A percentile compares a stretch with the other conserved stretches of the same genome.
Conservation (phyloP, 257 asterid genomes). For the Echites panduratus region DNA sequence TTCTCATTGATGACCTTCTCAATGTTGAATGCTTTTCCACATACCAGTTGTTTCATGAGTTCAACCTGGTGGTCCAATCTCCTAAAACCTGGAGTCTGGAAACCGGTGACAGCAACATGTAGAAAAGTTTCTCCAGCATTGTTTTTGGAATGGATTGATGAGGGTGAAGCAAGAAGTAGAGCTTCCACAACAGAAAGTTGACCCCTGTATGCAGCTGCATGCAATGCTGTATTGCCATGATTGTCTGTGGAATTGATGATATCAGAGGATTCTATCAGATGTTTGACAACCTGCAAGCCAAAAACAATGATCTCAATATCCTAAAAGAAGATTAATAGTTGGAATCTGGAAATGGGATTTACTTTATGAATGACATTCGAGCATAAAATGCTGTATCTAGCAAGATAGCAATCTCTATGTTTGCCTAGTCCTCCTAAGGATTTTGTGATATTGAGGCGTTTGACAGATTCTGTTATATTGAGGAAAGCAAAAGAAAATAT, state of each 20-base stretch:
- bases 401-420: not conserved
- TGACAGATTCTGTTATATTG: not conserved
- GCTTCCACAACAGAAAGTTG: conserved; percentile 77
- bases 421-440: not conserved
- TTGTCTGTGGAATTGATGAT: conserved; percentile 59
- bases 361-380: not conserved
- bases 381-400: not conserved
- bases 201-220: conserved; percentile 81
- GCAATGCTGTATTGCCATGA: conserved; percentile 78
- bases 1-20: conserved; percentile 48
- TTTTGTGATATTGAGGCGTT: not conserved
- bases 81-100: conserved; percentile 81
- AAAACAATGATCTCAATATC: not conserved
- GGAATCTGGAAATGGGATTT: too few relatives aligned
- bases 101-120: conserved; percentile 72
- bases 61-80: conserved; percentile 69
- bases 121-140: conserved; percentile 70
- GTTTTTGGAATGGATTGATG: conserved; percentile 42
- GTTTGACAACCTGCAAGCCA: conserved; percentile 55
- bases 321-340: not conserved
- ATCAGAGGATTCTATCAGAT: conserved; percentile 42
- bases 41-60: conserved; percentile 57
- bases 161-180: conserved; percentile 57
- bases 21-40: conserved; percentile 40
- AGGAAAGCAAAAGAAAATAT: not conserved